Evolutionary conservation across 768 basidiomycete genomes (phyloP).

Genomic region (Naematelia encephala): DNA sequence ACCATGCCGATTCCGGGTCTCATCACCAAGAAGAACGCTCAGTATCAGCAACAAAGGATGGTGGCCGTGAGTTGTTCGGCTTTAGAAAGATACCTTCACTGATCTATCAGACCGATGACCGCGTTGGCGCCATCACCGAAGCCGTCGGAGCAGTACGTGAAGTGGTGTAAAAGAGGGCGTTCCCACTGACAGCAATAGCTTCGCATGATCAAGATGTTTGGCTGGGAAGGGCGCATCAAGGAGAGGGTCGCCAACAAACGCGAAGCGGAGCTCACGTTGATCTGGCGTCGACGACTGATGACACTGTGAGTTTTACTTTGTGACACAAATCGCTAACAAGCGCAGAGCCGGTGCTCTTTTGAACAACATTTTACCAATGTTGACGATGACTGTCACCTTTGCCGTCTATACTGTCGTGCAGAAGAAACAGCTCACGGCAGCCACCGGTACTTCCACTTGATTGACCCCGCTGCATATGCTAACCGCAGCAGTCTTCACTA

Average conservation of each 20-base stretch:
- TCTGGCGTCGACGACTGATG: slow-evolving; percentile 59
- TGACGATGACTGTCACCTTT: slow-evolving; percentile 67
- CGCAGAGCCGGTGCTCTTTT: slow-evolving; percentile 23
- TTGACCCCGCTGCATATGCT: neutral
- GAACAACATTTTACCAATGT: slow-evolving; percentile 62
- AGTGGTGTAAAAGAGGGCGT: neutral
- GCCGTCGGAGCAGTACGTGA: slow-evolving; percentile 20
- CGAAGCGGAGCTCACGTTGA: slow-evolving; percentile 60
- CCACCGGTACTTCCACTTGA: slow-evolving; percentile 26
- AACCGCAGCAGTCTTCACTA: slow-evolving; percentile 54
- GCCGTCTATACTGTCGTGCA: slow-evolving; percentile 57
- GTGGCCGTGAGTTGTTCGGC: slow-evolving; percentile 51
- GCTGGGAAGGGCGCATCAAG: slow-evolving; percentile 56
- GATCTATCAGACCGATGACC: slow-evolving; percentile 56
- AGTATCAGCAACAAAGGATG: slow-evolving; percentile 58
- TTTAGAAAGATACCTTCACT: neutral
- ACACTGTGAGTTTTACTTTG: slow-evolving; percentile 54
- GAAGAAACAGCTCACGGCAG: slow-evolving; percentile 51
- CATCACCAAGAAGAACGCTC: slow-evolving; percentile 56
- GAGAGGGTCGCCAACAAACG: slow-evolving; percentile 59
- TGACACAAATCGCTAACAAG: neutral
- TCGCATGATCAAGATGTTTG: slow-evolving; percentile 71
- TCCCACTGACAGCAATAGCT: slow-evolving; percentile 37
- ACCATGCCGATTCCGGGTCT: slow-evolving; percentile 62
- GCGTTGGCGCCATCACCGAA: slow-evolving; percentile 64